Base-by-base conservation (phyloP, 495 filamentous ascomycete species). In the Tuber umbilicatum region DNA sequence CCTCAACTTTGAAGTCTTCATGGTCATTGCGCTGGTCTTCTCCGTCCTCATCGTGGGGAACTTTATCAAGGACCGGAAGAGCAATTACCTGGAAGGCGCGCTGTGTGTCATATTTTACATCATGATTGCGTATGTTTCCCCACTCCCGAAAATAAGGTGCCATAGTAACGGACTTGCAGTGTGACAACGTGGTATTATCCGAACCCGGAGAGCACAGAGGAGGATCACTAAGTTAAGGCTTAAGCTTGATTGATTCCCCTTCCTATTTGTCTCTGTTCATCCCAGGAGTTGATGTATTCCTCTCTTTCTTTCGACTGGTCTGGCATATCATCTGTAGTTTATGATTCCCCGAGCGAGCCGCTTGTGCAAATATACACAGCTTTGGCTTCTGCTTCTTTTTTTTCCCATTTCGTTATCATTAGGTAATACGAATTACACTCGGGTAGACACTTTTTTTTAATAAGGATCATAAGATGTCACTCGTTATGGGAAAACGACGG, bases 1-100 rank as follows among this genome's bases (percentile, higher is more conserved):
- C 71, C 84, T 98, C 55, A 89, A 93, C 79, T 97, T 97, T 80
- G 92, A 96, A 79, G 86, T 92, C 12, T 97, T 97, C 86, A 92
- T 94, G 85, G 86, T 96, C n/a, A 88, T 92, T 23, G 86, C 94
- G 73, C 85, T 97, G n/a, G 89, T 97, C 73, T 86, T 97, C 60
- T 89, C 93, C 9, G 94, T 97, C 80, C 83, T 97, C 68, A 93
- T 96, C 0, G 91, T 94, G 17, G 91, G 92, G 12, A 93, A 93
- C 78, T 93, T 94, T 82, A 83, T 94, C 67, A 86, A 91, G 27
- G 92, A 94, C 83, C 89, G 91, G 74, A 93, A 92, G 84, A 90
- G 87, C 41, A 94, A 94, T 77, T 95, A 92, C 75, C 85, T 95
- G 16, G 92, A 95, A 83, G 92, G 92, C 5, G 86, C 88, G 38